Conservation (phyloP, 805 yeast species). For the Cephaloascus fragrans region DNA sequence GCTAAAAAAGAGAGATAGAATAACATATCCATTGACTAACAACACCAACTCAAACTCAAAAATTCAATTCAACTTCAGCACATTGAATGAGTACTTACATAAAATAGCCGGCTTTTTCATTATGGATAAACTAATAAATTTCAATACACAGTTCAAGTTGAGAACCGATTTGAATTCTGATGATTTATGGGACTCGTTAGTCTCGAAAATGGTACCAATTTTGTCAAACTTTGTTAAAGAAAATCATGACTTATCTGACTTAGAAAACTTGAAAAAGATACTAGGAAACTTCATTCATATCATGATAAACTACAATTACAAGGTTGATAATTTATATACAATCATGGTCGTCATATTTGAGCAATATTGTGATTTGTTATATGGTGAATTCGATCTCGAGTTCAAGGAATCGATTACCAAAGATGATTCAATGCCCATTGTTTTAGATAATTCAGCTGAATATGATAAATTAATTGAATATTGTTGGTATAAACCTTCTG, state of each 20-base stretch:
- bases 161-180: constrained; percentile 51
- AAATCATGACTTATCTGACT: constrained; percentile 28
- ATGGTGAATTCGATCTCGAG: constrained; percentile 45
- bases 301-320: constrained; percentile 62
- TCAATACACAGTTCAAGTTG: constrained; percentile 53
- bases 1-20: constrained; percentile 55
- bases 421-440: constrained; percentile 86
- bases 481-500: constrained; percentile 59
- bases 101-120: constrained; percentile 70
- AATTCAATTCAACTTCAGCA: constrained; percentile 18
- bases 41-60: constrained; percentile 23
- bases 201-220: constrained; percentile 48
- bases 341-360: constrained; percentile 50
- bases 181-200: constrained; percentile 70
- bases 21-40: constrained; percentile 55
- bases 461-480: constrained; percentile 55
- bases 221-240: constrained; percentile 36
- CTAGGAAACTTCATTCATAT: constrained; percentile 68
- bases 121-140: constrained; percentile 60
- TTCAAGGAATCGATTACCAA: constrained; percentile 56
- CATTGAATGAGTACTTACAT: constrained; percentile 45
- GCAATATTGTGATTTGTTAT: constrained; percentile 47
- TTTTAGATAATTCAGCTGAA: constrained; percentile 46
- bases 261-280: constrained; percentile 47
- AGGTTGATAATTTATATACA: constrained; percentile 49